Base-by-base conservation (phyloP, 2,329 filamentous ascomycete genomes). In the Orbilia javanica region DNA sequence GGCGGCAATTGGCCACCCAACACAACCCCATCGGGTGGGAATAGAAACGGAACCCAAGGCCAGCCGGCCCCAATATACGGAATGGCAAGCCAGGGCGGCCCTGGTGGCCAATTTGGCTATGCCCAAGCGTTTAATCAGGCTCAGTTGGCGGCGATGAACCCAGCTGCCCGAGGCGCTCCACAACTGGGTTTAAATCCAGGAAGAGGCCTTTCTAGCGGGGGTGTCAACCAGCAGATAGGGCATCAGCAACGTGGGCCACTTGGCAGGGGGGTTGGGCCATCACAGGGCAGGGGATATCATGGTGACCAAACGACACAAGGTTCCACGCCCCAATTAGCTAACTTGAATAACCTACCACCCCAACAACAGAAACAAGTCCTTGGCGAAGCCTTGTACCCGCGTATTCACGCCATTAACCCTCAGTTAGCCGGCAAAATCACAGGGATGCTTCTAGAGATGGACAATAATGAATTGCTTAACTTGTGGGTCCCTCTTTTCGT, bases 371-470 rank as follows among this genome's bases (percentile, higher is more conserved):
- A 99, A 90, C 96, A 99, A 89, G 93, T 98, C 86, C 90, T 99
- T 69, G 96, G 96, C 85, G 96, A 99, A 87, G 91, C 93, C 82
- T 92, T 99, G 82, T 99, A 98, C 89, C 96, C 96, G 84, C 99
- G 98, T 92, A 98, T 99, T 83, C 91, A 94, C 85, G 90, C 90
- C 81, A 91, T 97, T 86, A 96, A 99, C 88, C 92, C 94, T 78
- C 94, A 97, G 83, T 89, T 99, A 83, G 96, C 96, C 80, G 96
- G 96, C 84, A 99, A 99, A 91, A 98, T 99, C 85, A 99, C 96
- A 79, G 96, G 96, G 86, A 99, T 99, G 96, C 92, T 99, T 83
- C 87, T 99, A 83, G 96, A 99, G 89, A 99, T 99, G 96, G 96
- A 98, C 83, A 98, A 98, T 86, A 85, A 88, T 73, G 96, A 99